A percentile compares a stretch with the other conserved stretches of the same genome.
Conservation (phyloP, 148 eudicot species). For the Fagopyrum tataricum region DNA sequence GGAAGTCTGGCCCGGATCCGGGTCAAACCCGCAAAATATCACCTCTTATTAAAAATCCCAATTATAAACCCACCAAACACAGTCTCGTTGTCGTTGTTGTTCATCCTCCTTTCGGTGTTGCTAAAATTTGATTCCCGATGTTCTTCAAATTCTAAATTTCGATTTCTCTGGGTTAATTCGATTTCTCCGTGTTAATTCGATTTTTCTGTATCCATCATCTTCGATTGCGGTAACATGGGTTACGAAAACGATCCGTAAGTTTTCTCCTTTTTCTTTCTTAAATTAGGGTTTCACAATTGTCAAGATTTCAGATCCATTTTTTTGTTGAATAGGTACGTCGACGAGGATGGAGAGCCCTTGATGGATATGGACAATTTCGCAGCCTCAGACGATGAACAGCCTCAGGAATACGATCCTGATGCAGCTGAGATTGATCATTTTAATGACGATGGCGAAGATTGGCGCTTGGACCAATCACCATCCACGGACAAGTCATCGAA, state of each 20-base stretch:
- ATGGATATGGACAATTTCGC: slow-evolving; percentile 53
- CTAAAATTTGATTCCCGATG: no score
- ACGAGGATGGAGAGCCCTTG: slow-evolving; percentile 84
- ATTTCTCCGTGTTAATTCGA: no score
- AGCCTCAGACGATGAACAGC: slow-evolving; percentile 52
- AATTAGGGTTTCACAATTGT: slow-evolving; percentile 30
- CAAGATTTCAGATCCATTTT: background rate
- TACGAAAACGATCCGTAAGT: slow-evolving; percentile 60
- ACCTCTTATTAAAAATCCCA: no score
- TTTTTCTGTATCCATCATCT: background rate
- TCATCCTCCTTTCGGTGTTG: no score
- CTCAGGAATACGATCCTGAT: slow-evolving; percentile 18
- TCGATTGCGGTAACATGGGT: slow-evolving; percentile 26
- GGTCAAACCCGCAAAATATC: no score
- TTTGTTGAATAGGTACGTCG: slow-evolving; percentile 39
- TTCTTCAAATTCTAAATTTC: no score
- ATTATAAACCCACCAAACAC: no score
- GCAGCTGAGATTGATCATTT: slow-evolving; percentile 20
- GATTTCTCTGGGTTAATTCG: no score
- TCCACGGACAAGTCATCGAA: slow-evolving; percentile 40
- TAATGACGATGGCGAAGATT: slow-evolving; percentile 32
- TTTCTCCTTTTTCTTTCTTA: slow-evolving; percentile 5
- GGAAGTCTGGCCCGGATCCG: no score
- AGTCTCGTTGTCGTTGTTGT: no score
- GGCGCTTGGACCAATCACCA: slow-evolving; percentile 47